A percentile compares a stretch with the other conserved stretches of the same genome.
Evolutionary conservation across 163 green algal species (phyloP).

Genomic region (Chloroidium sp.): DNA sequence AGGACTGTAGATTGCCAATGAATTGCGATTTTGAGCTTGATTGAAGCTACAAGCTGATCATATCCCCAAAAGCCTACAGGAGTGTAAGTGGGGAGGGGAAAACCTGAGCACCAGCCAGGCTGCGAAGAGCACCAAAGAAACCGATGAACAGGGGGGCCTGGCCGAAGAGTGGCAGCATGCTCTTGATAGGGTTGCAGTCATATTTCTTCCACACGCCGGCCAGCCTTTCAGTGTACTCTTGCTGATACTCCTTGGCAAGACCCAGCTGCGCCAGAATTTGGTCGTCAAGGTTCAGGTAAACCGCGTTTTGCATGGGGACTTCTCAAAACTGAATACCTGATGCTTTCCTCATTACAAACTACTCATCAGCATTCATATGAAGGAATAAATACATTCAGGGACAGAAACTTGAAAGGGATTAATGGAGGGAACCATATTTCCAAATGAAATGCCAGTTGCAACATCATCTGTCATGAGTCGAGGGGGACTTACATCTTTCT

Average conservation of each 20-base stretch:
- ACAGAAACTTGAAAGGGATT: not conserved
- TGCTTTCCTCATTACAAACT: not conserved
- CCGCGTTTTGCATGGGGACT: too few species aligned
- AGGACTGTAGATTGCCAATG: too few species aligned
- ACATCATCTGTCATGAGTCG: not conserved
- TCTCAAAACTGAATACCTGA: not conserved
- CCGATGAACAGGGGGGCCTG: slow-evolving; percentile 64
- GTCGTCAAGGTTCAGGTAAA: too few species aligned
- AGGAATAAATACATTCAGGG: not conserved
- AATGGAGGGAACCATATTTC: not conserved
- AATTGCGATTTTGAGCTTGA: too few species aligned
- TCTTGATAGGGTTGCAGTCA: slow-evolving; percentile 56
- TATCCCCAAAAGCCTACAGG: too few species aligned
- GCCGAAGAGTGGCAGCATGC: slow-evolving; percentile 29
- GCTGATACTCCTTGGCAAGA: slow-evolving; percentile 18
- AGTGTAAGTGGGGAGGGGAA: too few species aligned
- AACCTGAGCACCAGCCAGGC: slow-evolving; percentile 48
- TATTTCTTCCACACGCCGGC: slow-evolving; percentile 49
- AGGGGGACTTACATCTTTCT: slow-evolving; percentile 6
- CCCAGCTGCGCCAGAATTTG: slow-evolving; percentile 6
- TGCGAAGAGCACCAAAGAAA: slow-evolving; percentile 60
- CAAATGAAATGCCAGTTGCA: not conserved
- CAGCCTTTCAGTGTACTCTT: slow-evolving; percentile 38
- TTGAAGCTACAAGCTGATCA: too few species aligned
- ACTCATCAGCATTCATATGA: not conserved